Evolutionary conservation across 169 alveolate species (phyloP).

Genomic region (Eimeria acervulina): DNA sequence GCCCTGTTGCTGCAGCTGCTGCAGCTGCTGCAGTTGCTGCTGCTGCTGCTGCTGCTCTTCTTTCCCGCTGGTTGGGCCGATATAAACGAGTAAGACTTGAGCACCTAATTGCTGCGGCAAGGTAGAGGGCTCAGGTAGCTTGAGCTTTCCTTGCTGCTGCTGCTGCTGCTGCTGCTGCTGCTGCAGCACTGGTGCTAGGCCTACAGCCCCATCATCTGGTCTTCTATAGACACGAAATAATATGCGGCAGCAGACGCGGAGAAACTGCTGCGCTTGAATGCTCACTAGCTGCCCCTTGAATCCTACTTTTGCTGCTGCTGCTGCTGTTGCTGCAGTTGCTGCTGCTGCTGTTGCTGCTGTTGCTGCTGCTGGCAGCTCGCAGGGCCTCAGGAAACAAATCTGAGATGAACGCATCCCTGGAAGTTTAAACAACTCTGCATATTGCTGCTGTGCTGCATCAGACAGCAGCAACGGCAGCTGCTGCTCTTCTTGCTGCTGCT

Average conservation of each 20-base stretch:
- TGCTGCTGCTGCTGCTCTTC: constrained; percentile 1
- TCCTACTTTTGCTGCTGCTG: not conserved
- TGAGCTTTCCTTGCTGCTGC: not conserved
- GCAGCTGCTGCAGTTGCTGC: constrained; percentile 13
- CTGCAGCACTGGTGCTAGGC: not conserved
- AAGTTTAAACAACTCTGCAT: not conserved
- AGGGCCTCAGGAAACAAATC: not conserved
- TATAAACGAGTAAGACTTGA: not conserved
- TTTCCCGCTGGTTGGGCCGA: not conserved
- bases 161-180: constrained; percentile 15
- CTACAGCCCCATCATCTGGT: not conserved
- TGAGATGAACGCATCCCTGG: not conserved
- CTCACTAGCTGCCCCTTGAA: not conserved
- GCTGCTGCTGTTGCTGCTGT: not conserved
- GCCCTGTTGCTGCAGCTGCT: not conserved
- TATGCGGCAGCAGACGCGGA: not conserved
- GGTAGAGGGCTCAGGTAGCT: not conserved
- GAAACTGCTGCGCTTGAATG: not conserved
- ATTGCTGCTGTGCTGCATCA: not conserved
- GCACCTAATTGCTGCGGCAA: not conserved
- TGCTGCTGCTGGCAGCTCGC: not conserved
- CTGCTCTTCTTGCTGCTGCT: not conserved
- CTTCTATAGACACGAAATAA: not conserved
- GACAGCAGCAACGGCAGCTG: not conserved
- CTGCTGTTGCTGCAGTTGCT: not conserved